Evolutionary conservation across 179 eudicot genomes (phyloP).

Genomic region (Drosera spatulata): DNA sequence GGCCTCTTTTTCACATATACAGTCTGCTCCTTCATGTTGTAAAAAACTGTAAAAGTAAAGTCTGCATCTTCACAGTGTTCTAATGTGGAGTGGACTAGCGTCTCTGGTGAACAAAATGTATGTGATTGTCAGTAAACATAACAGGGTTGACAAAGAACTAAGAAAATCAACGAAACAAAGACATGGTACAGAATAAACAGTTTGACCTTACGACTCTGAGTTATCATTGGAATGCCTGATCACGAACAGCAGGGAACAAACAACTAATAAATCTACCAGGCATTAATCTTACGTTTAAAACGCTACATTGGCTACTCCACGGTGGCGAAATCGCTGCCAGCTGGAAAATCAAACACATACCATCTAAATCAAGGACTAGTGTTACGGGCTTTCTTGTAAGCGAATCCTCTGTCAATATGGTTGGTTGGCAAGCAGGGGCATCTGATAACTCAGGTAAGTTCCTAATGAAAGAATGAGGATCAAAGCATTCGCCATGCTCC

Average conservation of each 20-base stretch:
- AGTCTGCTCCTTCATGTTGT: constrained; percentile 72
- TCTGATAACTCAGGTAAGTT: constrained; percentile 68
- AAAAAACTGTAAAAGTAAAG: constrained; percentile 75
- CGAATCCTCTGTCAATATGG: constrained; percentile 28
- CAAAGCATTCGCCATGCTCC: constrained; percentile 59
- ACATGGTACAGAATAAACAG: too few species aligned
- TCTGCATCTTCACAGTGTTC: constrained; percentile 79
- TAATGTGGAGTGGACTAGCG: constrained; percentile 90
- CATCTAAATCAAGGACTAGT: constrained; percentile 92
- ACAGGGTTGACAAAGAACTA: not conserved
- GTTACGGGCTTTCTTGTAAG: constrained; percentile 50
- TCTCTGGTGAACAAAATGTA: constrained; percentile 41
- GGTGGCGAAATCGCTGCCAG: too few species aligned
- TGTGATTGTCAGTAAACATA: constrained; percentile 8
- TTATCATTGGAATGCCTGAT: too few species aligned
- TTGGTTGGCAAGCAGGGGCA: constrained; percentile 29
- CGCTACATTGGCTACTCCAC: too few species aligned
- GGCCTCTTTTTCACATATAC: constrained; percentile 92
- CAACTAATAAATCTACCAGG: too few species aligned
- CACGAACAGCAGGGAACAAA: too few species aligned
- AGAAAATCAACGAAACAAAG: not conserved
- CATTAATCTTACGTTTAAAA: too few species aligned
- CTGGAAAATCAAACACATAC: constrained; percentile 27
- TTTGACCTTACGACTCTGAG: too few species aligned
- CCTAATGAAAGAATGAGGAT: constrained; percentile 69